Conservation (phyloP, 2,329 filamentous ascomycete species). For the Paramyrothecium sp. region DNA sequence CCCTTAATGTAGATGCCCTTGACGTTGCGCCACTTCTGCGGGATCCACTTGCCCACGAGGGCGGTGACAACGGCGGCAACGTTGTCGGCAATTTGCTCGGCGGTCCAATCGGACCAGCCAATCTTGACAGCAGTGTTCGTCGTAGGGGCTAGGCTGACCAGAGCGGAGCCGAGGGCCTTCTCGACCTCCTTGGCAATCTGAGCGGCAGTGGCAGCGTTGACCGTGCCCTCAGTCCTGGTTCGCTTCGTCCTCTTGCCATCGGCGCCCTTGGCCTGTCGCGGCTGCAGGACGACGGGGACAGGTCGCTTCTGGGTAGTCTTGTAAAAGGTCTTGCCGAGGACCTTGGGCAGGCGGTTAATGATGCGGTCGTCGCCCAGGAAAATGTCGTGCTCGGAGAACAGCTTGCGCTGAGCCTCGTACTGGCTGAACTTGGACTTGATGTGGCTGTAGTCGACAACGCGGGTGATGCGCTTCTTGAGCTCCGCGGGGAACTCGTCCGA, state of each 20-base stretch:
- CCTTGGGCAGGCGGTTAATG: conserved; percentile 67
- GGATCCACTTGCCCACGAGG: conserved; percentile 76
- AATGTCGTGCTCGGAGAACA: conserved; percentile 83
- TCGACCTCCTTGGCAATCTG: conserved; percentile 80
- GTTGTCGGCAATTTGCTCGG: conserved; percentile 79
- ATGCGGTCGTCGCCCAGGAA: conserved; percentile 93
- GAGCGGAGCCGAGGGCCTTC: conserved; percentile 71
- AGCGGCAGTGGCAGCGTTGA: conserved; percentile 52
- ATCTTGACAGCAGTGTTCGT: conserved; percentile 80
- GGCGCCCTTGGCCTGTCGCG: conserved; percentile 60
- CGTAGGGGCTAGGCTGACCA: conserved; percentile 76
- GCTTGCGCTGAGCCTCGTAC: conserved; percentile 82
- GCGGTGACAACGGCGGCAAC: conserved; percentile 67
- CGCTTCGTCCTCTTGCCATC: conserved; percentile 54
- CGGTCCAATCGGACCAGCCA: conserved; percentile 70
- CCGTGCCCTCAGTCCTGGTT: conserved; percentile 39
- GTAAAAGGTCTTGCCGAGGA: conserved; percentile 92
- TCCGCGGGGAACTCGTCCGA: conserved; percentile 68
- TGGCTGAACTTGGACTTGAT: conserved; percentile 79
- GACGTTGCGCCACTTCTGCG: conserved; percentile 85
- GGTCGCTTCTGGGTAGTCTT: conserved; percentile 80
- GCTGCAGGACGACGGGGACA: conserved; percentile 72
- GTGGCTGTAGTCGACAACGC: conserved; percentile 80
- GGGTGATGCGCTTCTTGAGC: conserved; percentile 66
- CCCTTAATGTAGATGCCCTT: conserved; percentile 88